These are phyloP conservation scores for Aspergillus mulundensis DNA, from an alignment of 495 filamentous ascomycete species.

Conservation along the genomic window DNA sequence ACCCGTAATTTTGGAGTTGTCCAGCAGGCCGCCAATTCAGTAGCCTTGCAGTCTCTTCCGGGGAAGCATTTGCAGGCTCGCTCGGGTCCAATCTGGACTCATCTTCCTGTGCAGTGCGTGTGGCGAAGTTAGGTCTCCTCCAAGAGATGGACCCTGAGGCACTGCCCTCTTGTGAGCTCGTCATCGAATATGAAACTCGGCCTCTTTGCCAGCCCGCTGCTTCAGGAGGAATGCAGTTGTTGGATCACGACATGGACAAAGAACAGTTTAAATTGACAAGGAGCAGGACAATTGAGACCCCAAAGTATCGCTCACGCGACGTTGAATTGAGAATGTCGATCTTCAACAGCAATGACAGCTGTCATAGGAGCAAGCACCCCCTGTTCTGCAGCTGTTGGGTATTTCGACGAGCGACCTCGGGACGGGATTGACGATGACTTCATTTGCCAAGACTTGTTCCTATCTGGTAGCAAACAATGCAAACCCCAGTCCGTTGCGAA, in stretches of 20 bases:
- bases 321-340: neutral
- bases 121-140: conserved; percentile 48
- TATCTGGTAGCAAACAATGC: conserved; percentile 29
- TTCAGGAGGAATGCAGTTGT: neutral
- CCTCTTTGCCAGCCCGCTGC: conserved; percentile 1
- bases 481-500: conserved; percentile 16
- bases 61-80: conserved; percentile 22
- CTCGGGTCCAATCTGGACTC: conserved; percentile 44
- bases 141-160: conserved; percentile 33
- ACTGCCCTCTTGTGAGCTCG: conserved; percentile 18
- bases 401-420: neutral
- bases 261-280: neutral
- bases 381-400: conserved; percentile 1
- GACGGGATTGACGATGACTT: conserved; percentile 8
- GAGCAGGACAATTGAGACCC: neutral
- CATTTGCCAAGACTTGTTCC: conserved; percentile 2
- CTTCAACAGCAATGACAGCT: conserved; percentile 1
- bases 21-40: conserved; percentile 23
- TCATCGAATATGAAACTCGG: conserved; percentile 19
- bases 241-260: neutral
- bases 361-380: neutral
- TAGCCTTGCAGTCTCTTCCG: conserved; percentile 22
- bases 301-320: neutral
- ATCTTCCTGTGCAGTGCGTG: conserved; percentile 54
- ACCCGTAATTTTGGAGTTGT: conserved; percentile 30